Evolutionary conservation across 148 eudicot species (phyloP).

Genomic region (Heliamphora exappendiculata): DNA sequence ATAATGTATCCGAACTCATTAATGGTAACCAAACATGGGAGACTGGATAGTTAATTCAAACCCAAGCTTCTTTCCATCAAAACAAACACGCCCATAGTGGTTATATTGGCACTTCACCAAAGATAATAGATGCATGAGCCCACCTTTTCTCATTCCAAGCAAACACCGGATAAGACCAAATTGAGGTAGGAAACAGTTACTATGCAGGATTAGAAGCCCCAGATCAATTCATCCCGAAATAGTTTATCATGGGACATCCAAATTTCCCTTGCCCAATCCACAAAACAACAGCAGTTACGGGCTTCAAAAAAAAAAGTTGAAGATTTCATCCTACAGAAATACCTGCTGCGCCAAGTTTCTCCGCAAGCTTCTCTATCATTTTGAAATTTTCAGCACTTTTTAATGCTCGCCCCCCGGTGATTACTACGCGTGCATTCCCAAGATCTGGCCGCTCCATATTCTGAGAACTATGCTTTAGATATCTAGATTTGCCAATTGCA

Average conservation of each 20-base stretch:
- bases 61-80: too few species aligned
- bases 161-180: not conserved
- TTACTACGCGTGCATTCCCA: constrained; percentile 82
- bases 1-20: too few species aligned
- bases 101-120: not conserved
- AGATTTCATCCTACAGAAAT: not conserved
- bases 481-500: constrained; percentile 51
- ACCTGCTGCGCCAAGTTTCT: constrained; percentile 98
- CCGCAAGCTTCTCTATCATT: constrained; percentile 91
- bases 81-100: not conserved
- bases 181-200: not conserved
- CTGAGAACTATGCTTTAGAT: constrained; percentile 54
- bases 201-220: too few species aligned
- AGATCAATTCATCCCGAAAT: too few species aligned
- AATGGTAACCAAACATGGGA: too few species aligned
- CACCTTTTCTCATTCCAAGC: not conserved
- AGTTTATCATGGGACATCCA: not conserved
- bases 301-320: not conserved
- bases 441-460: constrained; percentile 90
- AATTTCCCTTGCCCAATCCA: not conserved
- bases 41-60: not conserved
- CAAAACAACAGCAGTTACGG: not conserved
- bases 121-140: not conserved
- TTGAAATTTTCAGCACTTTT: constrained; percentile 86
- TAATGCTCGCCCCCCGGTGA: constrained; percentile 85